A percentile compares a stretch with the other conserved stretches of the same genome.
Evolutionary conservation across 352 stramenopile species (phyloP).

Genomic region (Phytophthora quininea): DNA sequence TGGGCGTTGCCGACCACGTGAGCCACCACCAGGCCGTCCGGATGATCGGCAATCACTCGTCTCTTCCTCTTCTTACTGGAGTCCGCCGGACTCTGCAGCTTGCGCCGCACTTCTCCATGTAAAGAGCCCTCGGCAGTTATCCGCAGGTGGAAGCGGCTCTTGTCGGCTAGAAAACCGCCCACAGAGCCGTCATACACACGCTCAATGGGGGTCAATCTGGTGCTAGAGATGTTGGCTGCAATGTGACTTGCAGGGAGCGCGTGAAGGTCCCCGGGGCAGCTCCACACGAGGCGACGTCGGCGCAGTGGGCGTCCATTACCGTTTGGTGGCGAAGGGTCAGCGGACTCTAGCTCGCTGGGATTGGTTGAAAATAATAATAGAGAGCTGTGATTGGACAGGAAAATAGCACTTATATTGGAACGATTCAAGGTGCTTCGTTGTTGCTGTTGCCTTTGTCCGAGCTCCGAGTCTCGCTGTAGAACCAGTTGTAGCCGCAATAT

Average conservation of each 20-base stretch:
- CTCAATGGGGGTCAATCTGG: slow-evolving; percentile 24
- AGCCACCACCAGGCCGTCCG: slow-evolving; percentile 35
- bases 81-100: not conserved
- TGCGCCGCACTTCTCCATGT: slow-evolving; percentile 44
- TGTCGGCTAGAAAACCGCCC: slow-evolving; percentile 43
- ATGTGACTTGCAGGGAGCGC: slow-evolving; percentile 4
- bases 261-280: slow-evolving; percentile 6
- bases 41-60: slow-evolving; percentile 24
- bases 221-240: not conserved
- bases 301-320: not conserved
- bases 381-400: not conserved
- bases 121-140: slow-evolving; percentile 46
- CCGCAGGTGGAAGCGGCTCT: slow-evolving; percentile 44
- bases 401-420: not conserved
- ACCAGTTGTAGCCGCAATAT: slow-evolving; percentile 58
- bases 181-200: slow-evolving; percentile 57
- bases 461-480: slow-evolving; percentile 22
- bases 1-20: slow-evolving; percentile 42
- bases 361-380: slow-evolving; percentile 17
- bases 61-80: slow-evolving; percentile 36
- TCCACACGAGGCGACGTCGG: slow-evolving; percentile 24
- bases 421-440: slow-evolving; percentile 17
- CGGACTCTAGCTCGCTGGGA: not conserved
- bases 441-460: slow-evolving; percentile 15
- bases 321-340: slow-evolving; percentile 3